Evolutionary conservation across 2,329 filamentous ascomycete species (phyloP), one percentile per base, ranked within the genome.

Genomic region (Arthrinium phaeospermum): DNA sequence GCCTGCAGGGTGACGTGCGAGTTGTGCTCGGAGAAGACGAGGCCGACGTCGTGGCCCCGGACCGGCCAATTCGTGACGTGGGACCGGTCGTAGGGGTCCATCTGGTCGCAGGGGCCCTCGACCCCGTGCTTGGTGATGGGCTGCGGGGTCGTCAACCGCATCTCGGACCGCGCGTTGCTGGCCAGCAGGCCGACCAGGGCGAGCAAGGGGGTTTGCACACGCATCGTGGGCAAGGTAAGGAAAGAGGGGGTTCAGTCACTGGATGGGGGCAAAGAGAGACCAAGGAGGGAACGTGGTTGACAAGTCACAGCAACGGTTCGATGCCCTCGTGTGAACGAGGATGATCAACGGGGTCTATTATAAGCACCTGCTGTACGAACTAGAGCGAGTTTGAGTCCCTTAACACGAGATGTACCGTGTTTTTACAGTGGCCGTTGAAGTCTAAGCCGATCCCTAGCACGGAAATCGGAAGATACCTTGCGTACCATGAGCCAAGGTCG

Each of bases 51-150:
- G 47, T 70, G 68, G 68, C 68, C 68, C 1, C 10, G 7, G 19
- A 70, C 10, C 8, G 68, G 68, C 68, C 68, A 70, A 2, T 70
- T 30, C 10, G 30, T n/a, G 27, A 70, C 68, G 27, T 53, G 1
- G 41, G 41, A 12, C 45, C 67, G 67, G 67, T 68, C 67, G 24
- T 46, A 19, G 44, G 45, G 41, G n/a, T 68, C 67, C 41, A 68
- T 27, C 12, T 27, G 3, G n/a, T n/a, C 67, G 41, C 67, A 68
- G 2, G 67, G 67, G 5, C 67, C 67, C 4, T 47, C 67, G 67
- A 3, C 2, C 2, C 57, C 57, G 34, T 14, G 2, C 57, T 64
- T 64, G 34, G 34, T 41, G 34, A 64, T 64, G 57, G 57, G 57
- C 19, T 0, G 19, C 57, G 57, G 57, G 22, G 34, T 64, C 8